Percentiles rank a stretch among this genome's conserved stretches.
Evolutionary conservation across 179 eudicot species (phyloP).

Genomic region (Silene coronaria): DNA sequence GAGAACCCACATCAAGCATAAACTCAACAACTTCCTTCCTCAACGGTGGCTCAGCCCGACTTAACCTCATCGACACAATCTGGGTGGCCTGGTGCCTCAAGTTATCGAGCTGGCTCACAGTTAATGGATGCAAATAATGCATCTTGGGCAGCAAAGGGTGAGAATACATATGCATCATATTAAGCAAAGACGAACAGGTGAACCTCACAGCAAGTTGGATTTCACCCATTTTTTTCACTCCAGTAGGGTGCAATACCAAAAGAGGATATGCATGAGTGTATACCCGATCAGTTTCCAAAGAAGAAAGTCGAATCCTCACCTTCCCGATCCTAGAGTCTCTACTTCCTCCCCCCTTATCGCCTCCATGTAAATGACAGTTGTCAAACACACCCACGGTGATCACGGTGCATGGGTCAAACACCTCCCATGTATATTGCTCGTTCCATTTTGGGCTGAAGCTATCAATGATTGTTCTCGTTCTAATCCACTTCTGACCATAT

Average conservation of each 20-base stretch:
- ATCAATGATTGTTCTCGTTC: conserved; percentile 72
- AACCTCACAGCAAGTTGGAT: conserved; percentile 62
- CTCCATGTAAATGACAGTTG: conserved; percentile 52
- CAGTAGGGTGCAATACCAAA: conserved; percentile 49
- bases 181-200: conserved; percentile 56
- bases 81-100: conserved; percentile 69
- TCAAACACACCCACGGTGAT: conserved; percentile 63
- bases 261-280: conserved; percentile 71
- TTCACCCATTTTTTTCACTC: conserved; percentile 74
- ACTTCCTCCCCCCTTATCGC: conserved; percentile 37
- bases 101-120: conserved; percentile 55
- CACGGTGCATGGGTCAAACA: conserved; percentile 61
- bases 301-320: conserved; percentile 65
- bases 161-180: conserved; percentile 61
- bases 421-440: conserved; percentile 69
- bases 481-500: conserved; percentile 73
- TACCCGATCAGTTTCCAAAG: conserved; percentile 60
- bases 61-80: conserved; percentile 53
- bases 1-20: conserved; percentile 66
- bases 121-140: conserved; percentile 60
- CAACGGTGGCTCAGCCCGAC: conserved; percentile 69
- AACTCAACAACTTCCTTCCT: conserved; percentile 67
- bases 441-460: conserved; percentile 57
- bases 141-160: conserved; percentile 61
- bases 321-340: conserved; percentile 60